phyloP scores from a whole-genome alignment of 2,329 filamentous ascomycete genomes.

The Colletotrichum neosansevieriae region DNA sequence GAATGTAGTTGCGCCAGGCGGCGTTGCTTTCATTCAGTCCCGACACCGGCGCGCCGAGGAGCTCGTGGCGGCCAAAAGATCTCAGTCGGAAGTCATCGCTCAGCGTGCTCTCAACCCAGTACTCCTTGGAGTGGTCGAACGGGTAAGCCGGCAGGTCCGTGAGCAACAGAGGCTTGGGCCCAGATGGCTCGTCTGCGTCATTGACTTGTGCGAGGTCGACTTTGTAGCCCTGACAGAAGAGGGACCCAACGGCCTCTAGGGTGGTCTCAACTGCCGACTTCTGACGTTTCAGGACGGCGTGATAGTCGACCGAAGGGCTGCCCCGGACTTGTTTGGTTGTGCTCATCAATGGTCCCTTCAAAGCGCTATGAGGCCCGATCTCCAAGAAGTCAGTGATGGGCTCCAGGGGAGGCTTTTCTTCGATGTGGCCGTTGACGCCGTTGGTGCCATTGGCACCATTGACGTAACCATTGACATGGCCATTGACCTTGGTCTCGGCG shows the following conservation, averaged over 20 bases:
- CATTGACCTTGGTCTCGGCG: neutral
- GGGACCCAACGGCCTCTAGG: conserved; percentile 9
- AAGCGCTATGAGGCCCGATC: conserved; percentile 62
- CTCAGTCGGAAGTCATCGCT: conserved; percentile 26
- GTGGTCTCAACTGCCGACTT: conserved; percentile 19
- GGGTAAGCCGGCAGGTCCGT: conserved; percentile 43
- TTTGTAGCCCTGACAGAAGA: conserved; percentile 31
- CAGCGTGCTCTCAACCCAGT: conserved; percentile 44
- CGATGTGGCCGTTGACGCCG: neutral
- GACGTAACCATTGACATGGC: conserved; percentile 3
- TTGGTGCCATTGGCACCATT: conserved; percentile 15
- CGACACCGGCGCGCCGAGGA: conserved; percentile 35
- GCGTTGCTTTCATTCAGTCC: conserved; percentile 36
- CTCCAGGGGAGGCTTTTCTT: neutral
- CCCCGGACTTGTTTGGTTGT: conserved; percentile 24
- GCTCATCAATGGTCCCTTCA: conserved; percentile 59
- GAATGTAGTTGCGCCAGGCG: conserved; percentile 40
- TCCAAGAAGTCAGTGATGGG: conserved; percentile 55
- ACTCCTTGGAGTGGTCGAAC: conserved; percentile 42
- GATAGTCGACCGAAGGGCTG: conserved; percentile 18
- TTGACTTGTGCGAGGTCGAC: conserved; percentile 31
- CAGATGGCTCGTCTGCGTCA: conserved; percentile 34
- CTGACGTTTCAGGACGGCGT: conserved; percentile 23
- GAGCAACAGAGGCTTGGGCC: conserved; percentile 33
- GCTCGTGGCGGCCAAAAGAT: conserved; percentile 31